Percentiles rank a stretch among this genome's conserved stretches.
phyloP scores from a whole-genome alignment of 177 flowering plant species.

The Vitis hybrid region DNA sequence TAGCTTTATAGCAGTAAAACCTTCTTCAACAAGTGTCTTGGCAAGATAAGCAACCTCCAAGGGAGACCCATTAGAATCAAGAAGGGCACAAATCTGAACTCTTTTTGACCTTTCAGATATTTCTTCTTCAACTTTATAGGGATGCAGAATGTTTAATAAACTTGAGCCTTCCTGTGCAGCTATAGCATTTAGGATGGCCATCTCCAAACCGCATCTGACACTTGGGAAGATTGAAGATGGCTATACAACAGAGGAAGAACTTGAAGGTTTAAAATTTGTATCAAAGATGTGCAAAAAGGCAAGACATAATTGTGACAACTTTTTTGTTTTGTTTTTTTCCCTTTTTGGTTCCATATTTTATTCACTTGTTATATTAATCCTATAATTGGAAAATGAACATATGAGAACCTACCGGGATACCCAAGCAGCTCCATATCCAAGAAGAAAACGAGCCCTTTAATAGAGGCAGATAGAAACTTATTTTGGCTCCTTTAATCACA shows the following conservation, averaged over 20 bases:
- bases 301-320: no score
- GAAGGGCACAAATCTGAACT: conserved; percentile 77
- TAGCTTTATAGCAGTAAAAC: conserved; percentile 76
- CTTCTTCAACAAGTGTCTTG: conserved; percentile 64
- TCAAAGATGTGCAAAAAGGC: no score
- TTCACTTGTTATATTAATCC: not conserved
- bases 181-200: conserved; percentile 88
- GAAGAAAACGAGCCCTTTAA: conserved; percentile 71
- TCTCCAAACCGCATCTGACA: conserved; percentile 93
- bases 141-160: conserved; percentile 49
- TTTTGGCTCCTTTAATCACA: conserved; percentile 51
- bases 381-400: conserved; percentile 1
- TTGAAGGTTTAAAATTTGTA: not conserved
- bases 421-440: conserved; percentile 74
- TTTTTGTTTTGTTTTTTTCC: not conserved
- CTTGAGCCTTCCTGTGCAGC: conserved; percentile 60
- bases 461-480: conserved; percentile 51
- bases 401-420: conserved; percentile 56
- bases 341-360: not conserved
- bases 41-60: conserved; percentile 67
- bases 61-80: conserved; percentile 76
- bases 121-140: conserved; percentile 24
- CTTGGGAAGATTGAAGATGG: conserved; percentile 78
- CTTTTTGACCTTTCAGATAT: conserved; percentile 20
- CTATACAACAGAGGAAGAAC: conserved; percentile 32